phyloP scores from a whole-genome alignment of 257 asterid species.

The Capsicum rhomboideum region DNA sequence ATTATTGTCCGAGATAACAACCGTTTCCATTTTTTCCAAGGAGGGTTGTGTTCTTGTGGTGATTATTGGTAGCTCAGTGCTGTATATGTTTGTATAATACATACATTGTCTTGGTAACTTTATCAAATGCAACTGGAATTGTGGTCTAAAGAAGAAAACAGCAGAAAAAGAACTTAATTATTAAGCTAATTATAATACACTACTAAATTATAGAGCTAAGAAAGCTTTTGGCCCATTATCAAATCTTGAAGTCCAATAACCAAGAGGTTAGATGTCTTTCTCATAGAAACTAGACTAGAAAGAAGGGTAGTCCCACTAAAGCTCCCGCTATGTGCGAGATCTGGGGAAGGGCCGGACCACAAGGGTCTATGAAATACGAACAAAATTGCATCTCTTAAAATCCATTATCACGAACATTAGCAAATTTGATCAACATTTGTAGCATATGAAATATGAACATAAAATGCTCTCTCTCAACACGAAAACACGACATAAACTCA shows the following conservation, averaged over 20 bases:
- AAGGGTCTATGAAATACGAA: too few species aligned
- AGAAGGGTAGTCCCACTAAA: too few species aligned
- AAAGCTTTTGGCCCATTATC: neutral
- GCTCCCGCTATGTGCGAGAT: too few species aligned
- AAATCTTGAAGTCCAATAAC: neutral
- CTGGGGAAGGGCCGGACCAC: too few species aligned
- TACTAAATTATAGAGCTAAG: neutral
- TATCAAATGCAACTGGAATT: neutral
- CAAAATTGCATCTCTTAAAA: too few species aligned
- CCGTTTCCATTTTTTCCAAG: constrained; percentile 42
- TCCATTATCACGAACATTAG: neutral
- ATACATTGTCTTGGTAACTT: neutral
- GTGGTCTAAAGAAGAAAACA: neutral
- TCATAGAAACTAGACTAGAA: too few species aligned
- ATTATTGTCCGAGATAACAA: constrained; percentile 37
- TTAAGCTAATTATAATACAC: neutral
- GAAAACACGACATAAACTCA: neutral
- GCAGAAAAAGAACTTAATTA: neutral
- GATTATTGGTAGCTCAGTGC: constrained; percentile 35
- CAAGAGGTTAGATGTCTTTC: neutral
- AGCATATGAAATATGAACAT: neutral
- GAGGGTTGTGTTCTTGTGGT: constrained; percentile 48
- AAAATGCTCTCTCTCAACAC: neutral
- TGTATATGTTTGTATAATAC: neutral
- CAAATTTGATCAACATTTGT: neutral